Conservation (phyloP, 129 eudicot species). For the Smallanthus sonchifolius region DNA sequence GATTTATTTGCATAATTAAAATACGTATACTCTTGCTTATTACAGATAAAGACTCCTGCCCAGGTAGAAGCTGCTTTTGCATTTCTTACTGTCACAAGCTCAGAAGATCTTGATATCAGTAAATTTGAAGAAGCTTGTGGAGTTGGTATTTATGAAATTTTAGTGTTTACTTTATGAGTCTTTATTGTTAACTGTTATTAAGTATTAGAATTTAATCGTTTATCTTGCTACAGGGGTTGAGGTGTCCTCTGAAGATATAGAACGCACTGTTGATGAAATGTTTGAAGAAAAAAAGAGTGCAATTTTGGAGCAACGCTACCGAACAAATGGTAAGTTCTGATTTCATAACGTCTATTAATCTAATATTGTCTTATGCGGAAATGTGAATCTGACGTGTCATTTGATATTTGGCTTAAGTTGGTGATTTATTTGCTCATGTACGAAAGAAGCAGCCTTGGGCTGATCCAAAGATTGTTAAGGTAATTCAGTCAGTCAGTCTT, state of each 20-base stretch:
- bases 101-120: conserved; percentile 43
- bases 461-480: conserved; percentile 92
- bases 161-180: neutral
- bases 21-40: neutral
- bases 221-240: conserved; percentile 50
- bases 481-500: neutral
- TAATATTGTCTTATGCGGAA: neutral
- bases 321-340: conserved; percentile 60
- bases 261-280: conserved; percentile 49
- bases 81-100: conserved; percentile 56
- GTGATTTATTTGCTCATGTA: conserved; percentile 81
- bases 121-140: conserved; percentile 96
- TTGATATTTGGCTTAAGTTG: conserved; percentile 46
- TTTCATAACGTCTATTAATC: neutral
- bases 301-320: conserved; percentile 79
- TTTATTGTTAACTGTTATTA: neutral
- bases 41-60: conserved; percentile 83
- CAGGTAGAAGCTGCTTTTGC: conserved; percentile 89
- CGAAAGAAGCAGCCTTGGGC: conserved; percentile 99
- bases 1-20: neutral
- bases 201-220: neutral
- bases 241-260: conserved; percentile 63
- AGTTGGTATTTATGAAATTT: conserved; percentile 52
- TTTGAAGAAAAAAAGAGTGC: conserved; percentile 71
- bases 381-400: conserved; percentile 14